A percentile compares a stretch with the other conserved stretches of the same genome.
Evolutionary conservation across 176 grass and related monocot species (phyloP).

Genomic region (Oryza nivara): DNA sequence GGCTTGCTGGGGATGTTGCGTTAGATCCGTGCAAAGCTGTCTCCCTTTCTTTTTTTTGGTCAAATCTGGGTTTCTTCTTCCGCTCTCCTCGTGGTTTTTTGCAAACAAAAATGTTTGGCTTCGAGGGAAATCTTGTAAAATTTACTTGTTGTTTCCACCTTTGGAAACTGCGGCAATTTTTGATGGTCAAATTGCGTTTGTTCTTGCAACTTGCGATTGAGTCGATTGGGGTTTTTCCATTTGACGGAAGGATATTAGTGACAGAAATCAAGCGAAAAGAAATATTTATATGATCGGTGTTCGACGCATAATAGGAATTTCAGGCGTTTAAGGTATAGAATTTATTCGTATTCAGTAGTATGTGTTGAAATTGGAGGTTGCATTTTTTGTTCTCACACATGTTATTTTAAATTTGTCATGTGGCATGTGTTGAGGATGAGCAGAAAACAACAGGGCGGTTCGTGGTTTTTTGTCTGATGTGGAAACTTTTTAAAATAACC

Average conservation of each 20-base stretch:
- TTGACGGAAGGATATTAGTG: too few relatives aligned
- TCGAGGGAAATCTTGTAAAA: background rate
- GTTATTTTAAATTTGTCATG: background rate
- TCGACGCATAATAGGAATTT: too few relatives aligned
- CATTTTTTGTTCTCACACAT: background rate
- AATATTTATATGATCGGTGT: too few relatives aligned
- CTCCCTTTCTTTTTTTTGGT: background rate
- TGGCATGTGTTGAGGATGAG: background rate
- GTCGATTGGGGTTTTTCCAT: too few relatives aligned
- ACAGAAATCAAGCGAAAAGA: too few relatives aligned
- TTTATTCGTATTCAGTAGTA: too few relatives aligned
- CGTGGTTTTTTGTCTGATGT: background rate
- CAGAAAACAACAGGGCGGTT: background rate
- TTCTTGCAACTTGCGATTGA: too few relatives aligned
- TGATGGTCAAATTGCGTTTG: background rate
- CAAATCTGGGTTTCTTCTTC: background rate
- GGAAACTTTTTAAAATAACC: background rate
- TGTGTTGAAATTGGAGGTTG: background rate
- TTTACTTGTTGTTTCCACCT: background rate
- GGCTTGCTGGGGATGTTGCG: background rate
- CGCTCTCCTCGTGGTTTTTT: background rate
- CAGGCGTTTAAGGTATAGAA: too few relatives aligned
- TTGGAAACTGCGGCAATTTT: background rate
- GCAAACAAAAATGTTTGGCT: background rate
- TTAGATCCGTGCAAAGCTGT: background rate